Conservation (phyloP, 331 rosid genomes). For the Spiraea crenata region DNA sequence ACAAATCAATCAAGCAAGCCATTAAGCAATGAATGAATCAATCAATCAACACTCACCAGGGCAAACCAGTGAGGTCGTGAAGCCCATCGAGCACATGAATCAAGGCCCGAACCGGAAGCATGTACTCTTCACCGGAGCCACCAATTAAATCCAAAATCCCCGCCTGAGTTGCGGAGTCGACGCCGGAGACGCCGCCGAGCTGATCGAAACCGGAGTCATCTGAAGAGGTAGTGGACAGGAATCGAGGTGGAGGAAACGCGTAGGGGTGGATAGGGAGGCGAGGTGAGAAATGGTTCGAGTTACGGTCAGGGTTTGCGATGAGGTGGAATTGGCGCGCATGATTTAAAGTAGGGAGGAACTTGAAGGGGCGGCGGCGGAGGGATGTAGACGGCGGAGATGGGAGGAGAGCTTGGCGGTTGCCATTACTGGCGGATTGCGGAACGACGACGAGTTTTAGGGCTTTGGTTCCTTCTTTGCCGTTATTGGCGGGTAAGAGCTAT, state of each 20-base stretch:
- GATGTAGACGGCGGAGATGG: conserved; percentile 5
- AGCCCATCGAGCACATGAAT: conserved; percentile 52
- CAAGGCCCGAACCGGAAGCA: conserved; percentile 46
- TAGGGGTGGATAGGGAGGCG: conserved; percentile 3
- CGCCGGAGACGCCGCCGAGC: conserved; percentile 16
- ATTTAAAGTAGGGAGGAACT: conserved; percentile 18
- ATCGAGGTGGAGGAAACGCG: conserved; percentile 32
- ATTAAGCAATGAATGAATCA: too few species aligned
- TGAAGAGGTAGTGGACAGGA: conserved; percentile 43
- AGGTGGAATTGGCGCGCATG: conserved; percentile 12
- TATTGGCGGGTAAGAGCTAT: too few species aligned
- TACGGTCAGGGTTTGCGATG: conserved; percentile 9
- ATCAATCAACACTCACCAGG: conserved; percentile 48
- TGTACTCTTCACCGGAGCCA: conserved; percentile 24
- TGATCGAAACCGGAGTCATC: conserved; percentile 32
- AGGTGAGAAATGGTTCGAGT: conserved; percentile 17
- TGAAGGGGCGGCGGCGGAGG: background rate
- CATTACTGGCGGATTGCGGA: conserved; percentile 15
- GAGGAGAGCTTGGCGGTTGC: conserved; percentile 21
- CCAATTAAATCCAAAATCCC: conserved; percentile 30
- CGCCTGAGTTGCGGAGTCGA: conserved; percentile 25
- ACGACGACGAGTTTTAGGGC: background rate
- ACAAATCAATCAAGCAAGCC: too few species aligned
- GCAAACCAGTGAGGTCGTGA: conserved; percentile 66
- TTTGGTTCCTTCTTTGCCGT: background rate